A percentile compares a stretch with the other conserved stretches of the same genome.
These are phyloP conservation scores for Aspergillus viridinutans DNA, from an alignment of 2,329 filamentous ascomycete species.

Conservation along the genomic window DNA sequence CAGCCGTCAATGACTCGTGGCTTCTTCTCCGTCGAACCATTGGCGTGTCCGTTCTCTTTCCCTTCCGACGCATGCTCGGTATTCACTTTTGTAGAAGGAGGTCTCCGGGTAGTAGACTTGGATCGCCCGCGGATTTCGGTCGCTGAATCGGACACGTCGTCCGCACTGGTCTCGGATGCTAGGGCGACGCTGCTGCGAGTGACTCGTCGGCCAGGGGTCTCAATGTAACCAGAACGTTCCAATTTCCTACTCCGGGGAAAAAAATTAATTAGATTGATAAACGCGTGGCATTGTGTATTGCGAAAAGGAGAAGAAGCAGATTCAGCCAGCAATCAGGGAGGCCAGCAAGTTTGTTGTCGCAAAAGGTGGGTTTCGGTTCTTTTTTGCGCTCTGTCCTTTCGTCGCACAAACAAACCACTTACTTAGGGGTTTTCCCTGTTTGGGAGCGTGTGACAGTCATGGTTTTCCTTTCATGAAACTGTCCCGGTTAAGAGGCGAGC, in stretches of 20 bases:
- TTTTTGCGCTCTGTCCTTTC: not conserved
- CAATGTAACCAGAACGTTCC: constrained; percentile 48
- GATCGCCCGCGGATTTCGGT: constrained; percentile 15
- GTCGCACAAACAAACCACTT: constrained; percentile 24
- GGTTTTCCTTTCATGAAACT: constrained; percentile 16
- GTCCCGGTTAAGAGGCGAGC: not conserved
- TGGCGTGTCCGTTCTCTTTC: constrained; percentile 20
- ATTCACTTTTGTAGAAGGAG: constrained; percentile 25
- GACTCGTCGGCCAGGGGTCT: constrained; percentile 47
- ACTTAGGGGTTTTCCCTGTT: constrained; percentile 50
- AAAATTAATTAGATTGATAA: not conserved
- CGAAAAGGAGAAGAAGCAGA: not conserved
- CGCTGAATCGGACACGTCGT: constrained; percentile 26
- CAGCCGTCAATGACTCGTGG: constrained; percentile 38
- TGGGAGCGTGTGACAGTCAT: constrained; percentile 50
- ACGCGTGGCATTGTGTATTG: not conserved
- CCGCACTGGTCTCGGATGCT: constrained; percentile 28
- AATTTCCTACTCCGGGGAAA: constrained; percentile 42
- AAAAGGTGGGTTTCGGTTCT: not conserved
- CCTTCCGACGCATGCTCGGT: constrained; percentile 24
- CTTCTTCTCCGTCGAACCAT: constrained; percentile 18
- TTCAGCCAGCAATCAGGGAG: constrained; percentile 4
- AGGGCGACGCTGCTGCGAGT: constrained; percentile 40
- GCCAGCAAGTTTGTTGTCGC: constrained; percentile 2
- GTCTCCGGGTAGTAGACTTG: constrained; percentile 28